Base-by-base conservation (phyloP, 495 filamentous ascomycete genomes). In the Xeromyces bisporus region DNA sequence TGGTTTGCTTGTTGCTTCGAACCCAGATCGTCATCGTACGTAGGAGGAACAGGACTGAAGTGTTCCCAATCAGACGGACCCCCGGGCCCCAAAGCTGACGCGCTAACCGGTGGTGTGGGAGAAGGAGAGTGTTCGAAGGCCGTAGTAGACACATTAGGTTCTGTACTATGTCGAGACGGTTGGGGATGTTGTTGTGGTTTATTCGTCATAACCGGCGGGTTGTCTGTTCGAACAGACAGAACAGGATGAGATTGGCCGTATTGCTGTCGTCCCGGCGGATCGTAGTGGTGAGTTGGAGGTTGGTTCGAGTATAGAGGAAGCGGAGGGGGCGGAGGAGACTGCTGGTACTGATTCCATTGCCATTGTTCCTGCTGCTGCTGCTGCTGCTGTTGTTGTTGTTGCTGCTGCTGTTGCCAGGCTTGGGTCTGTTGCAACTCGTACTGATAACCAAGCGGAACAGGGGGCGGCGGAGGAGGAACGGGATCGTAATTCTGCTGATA, bases 21-120 rank as follows among this genome's bases (percentile, higher is more conserved):
- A n/a, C 36, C 35, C 37, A 57, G 53, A 30, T 61, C 52, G 25
- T 54, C 38, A 12, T 55, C 42, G 16, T 41, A 54, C 5, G 44
- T 43, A 6, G 37, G 41, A n/a, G 49, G 20, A 21, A 21, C 5
- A 21, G 20, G 48, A 7, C 49, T 49, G 36, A 73, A 58, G 40
- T 69, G 61, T 32, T 73, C 69, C 70, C 68, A 73, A 34, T 70
- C 70, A n/a, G 68, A 71, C 1, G 68, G 69, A 1, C 60, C 58
- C 5, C 66, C 66, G 32, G 50, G 43, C 0, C 69, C 68, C 20
- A 74, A 38, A 9, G 63, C 63, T 31, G 67, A 69, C 7, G 56
- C 25, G 25, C 39, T 38, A 9, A 51, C 34, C 4, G 42, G 42
- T 15, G 48, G 41, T 0, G 40, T 25, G 37, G 39, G 11, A 11